Conservation (phyloP, 345 rosid genomes). For the Melastoma malabathricum region DNA sequence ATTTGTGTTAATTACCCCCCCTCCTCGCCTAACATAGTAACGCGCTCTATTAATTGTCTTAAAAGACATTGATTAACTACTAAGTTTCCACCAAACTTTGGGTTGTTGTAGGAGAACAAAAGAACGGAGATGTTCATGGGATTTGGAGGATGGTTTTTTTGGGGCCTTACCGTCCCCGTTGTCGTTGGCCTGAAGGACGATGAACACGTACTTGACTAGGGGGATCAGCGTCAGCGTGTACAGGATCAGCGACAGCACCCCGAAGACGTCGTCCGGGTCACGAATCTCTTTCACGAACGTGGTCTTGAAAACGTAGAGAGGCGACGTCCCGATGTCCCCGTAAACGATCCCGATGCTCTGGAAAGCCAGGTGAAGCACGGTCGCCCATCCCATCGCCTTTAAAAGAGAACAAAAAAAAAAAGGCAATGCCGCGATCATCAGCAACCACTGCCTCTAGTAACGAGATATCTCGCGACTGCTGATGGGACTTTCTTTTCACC, state of each 20-base stretch:
- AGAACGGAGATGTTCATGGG: no score
- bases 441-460: conserved; percentile 29
- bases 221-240: conserved; percentile 79
- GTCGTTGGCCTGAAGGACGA: conserved; percentile 88
- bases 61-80: no score
- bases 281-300: conserved; percentile 75
- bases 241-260: conserved; percentile 75
- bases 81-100: no score
- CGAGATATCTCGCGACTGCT: no score
- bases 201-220: conserved; percentile 70
- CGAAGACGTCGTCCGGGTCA: conserved; percentile 68
- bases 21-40: no score
- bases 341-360: conserved; percentile 92
- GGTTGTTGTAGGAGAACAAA: no score
- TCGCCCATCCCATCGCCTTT: conserved; percentile 1
- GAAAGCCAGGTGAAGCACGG: conserved; percentile 27
- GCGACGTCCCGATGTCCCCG: conserved; percentile 97
- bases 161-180: conserved; percentile 58
- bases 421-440: no score
- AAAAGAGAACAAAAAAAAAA: no score
- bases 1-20: no score
- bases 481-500: neutral
- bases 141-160: no score
- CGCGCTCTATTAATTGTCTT: no score
- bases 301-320: conserved; percentile 72